Conservation (phyloP, 495 filamentous ascomycete species). For the Annulohypoxylon moriforme region DNA sequence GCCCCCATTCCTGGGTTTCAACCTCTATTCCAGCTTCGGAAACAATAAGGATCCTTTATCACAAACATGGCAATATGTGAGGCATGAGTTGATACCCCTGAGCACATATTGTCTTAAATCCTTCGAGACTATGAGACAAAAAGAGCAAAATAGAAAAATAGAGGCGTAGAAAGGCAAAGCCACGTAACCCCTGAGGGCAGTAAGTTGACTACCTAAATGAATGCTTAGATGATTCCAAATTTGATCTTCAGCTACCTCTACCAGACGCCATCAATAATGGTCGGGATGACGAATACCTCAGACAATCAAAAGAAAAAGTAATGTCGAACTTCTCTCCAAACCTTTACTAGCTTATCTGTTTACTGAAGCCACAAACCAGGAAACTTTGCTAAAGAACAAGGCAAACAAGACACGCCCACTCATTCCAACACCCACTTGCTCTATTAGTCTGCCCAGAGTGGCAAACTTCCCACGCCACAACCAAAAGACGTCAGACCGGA, state of each 20-base stretch:
- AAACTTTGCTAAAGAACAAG: neutral
- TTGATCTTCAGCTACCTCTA: neutral
- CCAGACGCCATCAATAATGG: neutral
- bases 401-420: constrained; percentile 6
- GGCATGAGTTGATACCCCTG: neutral
- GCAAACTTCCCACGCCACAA: constrained; percentile 34
- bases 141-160: neutral
- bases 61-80: neutral
- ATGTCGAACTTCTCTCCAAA: neutral
- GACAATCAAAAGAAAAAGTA: neutral
- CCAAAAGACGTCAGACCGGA: constrained; percentile 18
- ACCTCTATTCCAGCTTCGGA: neutral
- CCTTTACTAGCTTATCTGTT: neutral
- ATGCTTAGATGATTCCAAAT: constrained; percentile 12
- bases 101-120: neutral
- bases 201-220: neutral
- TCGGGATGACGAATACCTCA: constrained; percentile 8
- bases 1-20: neutral
- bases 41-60: neutral
- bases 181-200: neutral
- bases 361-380: neutral
- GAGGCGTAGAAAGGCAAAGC: neutral
- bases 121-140: neutral
- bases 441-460: constrained; percentile 33
- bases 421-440: constrained; percentile 12